Conservation (phyloP, 1,139 yeast genomes). For the Geotrichum bryndzae region DNA sequence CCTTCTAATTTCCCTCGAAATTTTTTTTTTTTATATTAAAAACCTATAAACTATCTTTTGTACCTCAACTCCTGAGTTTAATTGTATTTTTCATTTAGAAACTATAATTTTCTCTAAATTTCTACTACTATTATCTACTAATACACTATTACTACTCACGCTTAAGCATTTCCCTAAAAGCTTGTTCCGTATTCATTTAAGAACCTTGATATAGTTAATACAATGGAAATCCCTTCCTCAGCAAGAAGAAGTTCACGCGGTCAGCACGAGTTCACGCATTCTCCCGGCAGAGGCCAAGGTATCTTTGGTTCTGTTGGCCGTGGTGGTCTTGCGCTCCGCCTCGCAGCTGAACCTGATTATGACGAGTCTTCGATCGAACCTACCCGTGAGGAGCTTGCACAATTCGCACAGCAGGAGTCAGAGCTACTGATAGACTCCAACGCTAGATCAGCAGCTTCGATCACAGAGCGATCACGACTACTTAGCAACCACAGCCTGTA, state of each 20-base stretch:
- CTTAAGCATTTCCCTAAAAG: not conserved
- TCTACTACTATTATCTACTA: not conserved
- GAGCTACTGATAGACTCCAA: not conserved
- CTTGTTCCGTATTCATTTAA: not conserved
- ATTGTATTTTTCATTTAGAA: not conserved
- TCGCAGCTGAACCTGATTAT: not conserved
- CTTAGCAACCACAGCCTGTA: not conserved
- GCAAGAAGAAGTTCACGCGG: constrained; percentile 1
- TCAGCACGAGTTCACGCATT: constrained; percentile 13
- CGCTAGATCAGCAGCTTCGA: not conserved
- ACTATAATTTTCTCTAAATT: not conserved
- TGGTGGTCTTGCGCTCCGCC: constrained; percentile 22
- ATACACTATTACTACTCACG: not conserved
- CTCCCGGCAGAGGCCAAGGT: constrained; percentile 11
- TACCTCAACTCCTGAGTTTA: not conserved
- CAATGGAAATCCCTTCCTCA: not conserved
- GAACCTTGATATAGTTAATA: not conserved
- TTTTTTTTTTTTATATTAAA: not conserved
- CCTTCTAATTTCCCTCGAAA: not conserved
- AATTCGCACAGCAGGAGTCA: not conserved
- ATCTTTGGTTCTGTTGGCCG: constrained; percentile 33
- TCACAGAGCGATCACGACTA: not conserved
- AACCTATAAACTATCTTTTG: not conserved
- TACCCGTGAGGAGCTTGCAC: not conserved
- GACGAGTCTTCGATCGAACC: constrained; percentile 5